phyloP scores from a whole-genome alignment of 768 basidiomycete genomes.

The Suillus placidus region DNA sequence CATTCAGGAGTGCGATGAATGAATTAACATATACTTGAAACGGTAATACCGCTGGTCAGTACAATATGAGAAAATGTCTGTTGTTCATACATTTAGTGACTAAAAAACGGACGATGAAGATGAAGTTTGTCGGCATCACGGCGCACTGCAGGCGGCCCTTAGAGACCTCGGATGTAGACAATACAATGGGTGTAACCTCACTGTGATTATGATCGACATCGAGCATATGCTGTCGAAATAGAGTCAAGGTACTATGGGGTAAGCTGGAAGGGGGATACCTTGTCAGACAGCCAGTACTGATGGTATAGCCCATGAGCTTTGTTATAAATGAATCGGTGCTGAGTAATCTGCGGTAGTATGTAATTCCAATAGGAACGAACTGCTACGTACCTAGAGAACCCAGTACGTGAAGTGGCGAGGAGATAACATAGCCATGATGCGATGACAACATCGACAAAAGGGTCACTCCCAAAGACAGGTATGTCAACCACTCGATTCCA shows the following conservation, averaged over 20 bases:
- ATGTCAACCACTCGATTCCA: not conserved
- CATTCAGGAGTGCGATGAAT: not conserved
- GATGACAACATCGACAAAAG: not conserved
- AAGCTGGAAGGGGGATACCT: not conserved
- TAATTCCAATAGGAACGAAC: not conserved
- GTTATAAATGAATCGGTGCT: not conserved
- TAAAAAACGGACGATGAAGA: not conserved
- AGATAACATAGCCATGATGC: not conserved
- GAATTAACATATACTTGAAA: slow-evolving; percentile 1
- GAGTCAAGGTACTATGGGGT: not conserved
- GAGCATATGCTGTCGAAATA: not conserved
- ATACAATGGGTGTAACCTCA: not conserved
- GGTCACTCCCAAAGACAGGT: not conserved
- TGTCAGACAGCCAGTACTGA: not conserved
- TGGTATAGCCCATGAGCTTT: not conserved
- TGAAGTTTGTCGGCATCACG: not conserved
- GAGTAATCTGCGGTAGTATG: not conserved
- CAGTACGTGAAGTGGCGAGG: not conserved
- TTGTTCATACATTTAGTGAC: not conserved
- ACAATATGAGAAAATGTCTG: not conserved
- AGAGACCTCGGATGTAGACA: not conserved
- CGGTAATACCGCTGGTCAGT: not conserved
- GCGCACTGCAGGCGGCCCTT: not conserved
- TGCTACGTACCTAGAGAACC: not conserved
- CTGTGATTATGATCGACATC: not conserved